Percentiles rank a stretch among this genome's conserved stretches.
These are phyloP conservation scores for Ceratocystis albifundus DNA, from an alignment of 2,329 filamentous ascomycete species.

Conservation along the genomic window DNA sequence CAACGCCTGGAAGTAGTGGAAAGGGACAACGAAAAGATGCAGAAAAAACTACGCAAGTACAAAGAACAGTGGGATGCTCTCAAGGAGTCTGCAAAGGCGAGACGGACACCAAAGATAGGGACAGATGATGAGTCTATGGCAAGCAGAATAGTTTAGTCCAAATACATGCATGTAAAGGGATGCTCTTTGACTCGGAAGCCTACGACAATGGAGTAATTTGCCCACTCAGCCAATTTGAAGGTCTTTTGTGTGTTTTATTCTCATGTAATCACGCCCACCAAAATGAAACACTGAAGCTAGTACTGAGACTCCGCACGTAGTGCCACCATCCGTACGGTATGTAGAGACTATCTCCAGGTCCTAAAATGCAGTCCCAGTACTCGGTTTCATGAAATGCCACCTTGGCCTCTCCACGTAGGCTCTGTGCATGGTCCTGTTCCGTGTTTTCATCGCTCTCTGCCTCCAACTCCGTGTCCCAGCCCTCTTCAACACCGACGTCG, in stretches of 20 bases:
- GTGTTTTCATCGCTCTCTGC: slow-evolving; percentile 25
- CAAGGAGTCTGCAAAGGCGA: slow-evolving; percentile 49
- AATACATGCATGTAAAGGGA: not conserved
- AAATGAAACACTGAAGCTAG: slow-evolving; percentile 91
- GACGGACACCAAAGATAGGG: slow-evolving; percentile 28
- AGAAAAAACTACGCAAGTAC: slow-evolving; percentile 47
- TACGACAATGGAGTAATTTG: not conserved
- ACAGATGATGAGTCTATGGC: slow-evolving; percentile 17
- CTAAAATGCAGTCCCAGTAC: slow-evolving; percentile 67
- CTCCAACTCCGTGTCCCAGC: slow-evolving; percentile 37
- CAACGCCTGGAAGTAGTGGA: slow-evolving; percentile 57
- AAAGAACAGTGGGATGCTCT: slow-evolving; percentile 50
- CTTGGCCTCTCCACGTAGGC: slow-evolving; percentile 24
- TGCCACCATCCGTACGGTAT: slow-evolving; percentile 98
- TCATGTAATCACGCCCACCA: slow-evolving; percentile 60
- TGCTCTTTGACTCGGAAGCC: not conserved
- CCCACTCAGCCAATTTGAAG: not conserved
- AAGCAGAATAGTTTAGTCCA: slow-evolving; percentile 15
- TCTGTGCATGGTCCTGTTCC: slow-evolving; percentile 32
- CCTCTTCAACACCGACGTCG: slow-evolving; percentile 61
- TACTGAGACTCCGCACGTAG: slow-evolving; percentile 74
- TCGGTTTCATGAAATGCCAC: slow-evolving; percentile 45
- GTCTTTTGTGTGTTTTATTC: slow-evolving; percentile 8
- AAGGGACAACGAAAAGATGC: slow-evolving; percentile 45
- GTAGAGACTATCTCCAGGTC: slow-evolving; percentile 73